Evolutionary conservation across 2,329 filamentous ascomycete genomes (phyloP).

Genomic region (Beauveria bassiana): DNA sequence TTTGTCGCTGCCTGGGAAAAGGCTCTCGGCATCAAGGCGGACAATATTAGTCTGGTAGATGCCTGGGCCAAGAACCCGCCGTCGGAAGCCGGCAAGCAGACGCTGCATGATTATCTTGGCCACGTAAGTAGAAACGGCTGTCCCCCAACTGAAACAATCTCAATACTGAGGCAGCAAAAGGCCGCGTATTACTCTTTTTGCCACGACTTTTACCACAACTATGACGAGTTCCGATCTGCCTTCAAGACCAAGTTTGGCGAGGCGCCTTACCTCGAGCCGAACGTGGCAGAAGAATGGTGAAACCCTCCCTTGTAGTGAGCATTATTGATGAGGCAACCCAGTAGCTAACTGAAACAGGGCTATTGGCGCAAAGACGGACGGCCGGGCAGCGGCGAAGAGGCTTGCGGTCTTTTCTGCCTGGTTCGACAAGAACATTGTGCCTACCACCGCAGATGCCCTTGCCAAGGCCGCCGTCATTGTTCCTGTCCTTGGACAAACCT

Average conservation of each 20-base stretch:
- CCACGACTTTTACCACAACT: constrained; percentile 26
- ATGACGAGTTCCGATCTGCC: constrained; percentile 20
- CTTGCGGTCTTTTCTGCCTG: constrained; percentile 24
- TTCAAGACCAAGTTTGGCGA: constrained; percentile 19
- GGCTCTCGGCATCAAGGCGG: constrained; percentile 13
- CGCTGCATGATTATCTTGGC: constrained; percentile 21
- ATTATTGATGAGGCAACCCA: not conserved
- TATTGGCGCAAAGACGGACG: constrained; percentile 13
- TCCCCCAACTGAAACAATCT: not conserved
- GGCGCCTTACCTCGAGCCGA: constrained; percentile 23
- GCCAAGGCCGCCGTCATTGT: constrained; percentile 22
- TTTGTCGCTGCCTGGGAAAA: constrained; percentile 22
- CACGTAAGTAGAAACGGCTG: constrained; percentile 18
- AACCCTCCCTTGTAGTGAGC: not conserved
- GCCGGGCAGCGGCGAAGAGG: constrained; percentile 10
- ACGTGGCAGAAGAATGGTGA: constrained; percentile 23
- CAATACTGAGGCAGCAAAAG: constrained; percentile 12
- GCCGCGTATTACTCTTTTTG: constrained; percentile 24
- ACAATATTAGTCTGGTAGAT: constrained; percentile 14
- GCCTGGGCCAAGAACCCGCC: constrained; percentile 19
- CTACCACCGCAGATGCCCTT: constrained; percentile 13
- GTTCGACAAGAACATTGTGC: constrained; percentile 24
- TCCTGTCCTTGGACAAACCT: constrained; percentile 14
- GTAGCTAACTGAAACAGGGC: constrained; percentile 15
- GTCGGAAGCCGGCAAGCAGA: constrained; percentile 14